phyloP scores from a whole-genome alignment of 1,139 yeast genomes.

The Taphrina flavorubra region DNA sequence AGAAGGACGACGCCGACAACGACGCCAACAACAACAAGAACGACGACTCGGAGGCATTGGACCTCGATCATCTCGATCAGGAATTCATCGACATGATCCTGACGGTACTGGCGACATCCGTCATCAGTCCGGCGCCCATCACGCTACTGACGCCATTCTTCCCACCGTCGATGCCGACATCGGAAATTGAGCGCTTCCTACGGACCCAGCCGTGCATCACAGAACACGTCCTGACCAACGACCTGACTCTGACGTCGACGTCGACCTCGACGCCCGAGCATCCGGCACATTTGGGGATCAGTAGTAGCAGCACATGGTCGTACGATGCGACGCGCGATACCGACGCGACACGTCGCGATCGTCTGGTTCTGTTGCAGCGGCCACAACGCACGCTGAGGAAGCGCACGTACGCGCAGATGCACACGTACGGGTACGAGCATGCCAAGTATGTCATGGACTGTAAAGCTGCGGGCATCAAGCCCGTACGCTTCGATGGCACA shows the following conservation, averaged over 20 bases:
- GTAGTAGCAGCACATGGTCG: slow-evolving; percentile 5
- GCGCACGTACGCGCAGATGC: slow-evolving; percentile 17
- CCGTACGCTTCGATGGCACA: slow-evolving; percentile 14
- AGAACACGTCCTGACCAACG: slow-evolving; percentile 21
- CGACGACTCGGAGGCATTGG: background rate
- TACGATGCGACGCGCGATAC: slow-evolving; percentile 21
- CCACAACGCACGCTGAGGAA: slow-evolving; percentile 16
- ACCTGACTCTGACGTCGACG: background rate
- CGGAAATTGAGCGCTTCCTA: slow-evolving; percentile 17
- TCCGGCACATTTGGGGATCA: too few species aligned
- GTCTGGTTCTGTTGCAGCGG: slow-evolving; percentile 16
- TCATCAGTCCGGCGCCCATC: slow-evolving; percentile 28
- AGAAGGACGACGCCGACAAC: background rate
- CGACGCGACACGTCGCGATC: slow-evolving; percentile 1
- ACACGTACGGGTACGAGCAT: slow-evolving; percentile 18
- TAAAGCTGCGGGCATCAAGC: slow-evolving; percentile 18
- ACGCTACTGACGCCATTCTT: slow-evolving; percentile 30
- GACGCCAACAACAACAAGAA: background rate
- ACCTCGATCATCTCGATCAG: slow-evolving; percentile 11
- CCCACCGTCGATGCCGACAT: slow-evolving; percentile 15
- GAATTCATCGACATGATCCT: slow-evolving; percentile 37
- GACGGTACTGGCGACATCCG: slow-evolving; percentile 28
- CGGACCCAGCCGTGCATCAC: slow-evolving; percentile 24
- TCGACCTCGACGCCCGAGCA: background rate
- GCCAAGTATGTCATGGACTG: slow-evolving; percentile 29